Evolutionary conservation across 345 rosid genomes (phyloP).

Genomic region (Bruguiera gymnorhiza): DNA sequence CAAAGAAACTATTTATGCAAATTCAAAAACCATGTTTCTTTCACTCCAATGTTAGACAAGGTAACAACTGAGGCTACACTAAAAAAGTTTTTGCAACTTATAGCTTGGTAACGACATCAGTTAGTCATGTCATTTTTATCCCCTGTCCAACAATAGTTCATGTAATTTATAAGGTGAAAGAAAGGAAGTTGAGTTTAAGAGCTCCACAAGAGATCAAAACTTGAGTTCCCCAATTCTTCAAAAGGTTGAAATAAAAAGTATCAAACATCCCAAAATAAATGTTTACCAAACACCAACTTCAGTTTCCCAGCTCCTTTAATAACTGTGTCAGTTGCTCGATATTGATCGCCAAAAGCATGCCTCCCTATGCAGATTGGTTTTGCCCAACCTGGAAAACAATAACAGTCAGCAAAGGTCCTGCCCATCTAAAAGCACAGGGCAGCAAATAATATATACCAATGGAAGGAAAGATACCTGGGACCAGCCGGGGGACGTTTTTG

Average conservation of each 20-base stretch:
- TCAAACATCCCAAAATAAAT: background rate
- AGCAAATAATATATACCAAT: background rate
- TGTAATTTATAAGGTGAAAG: too few relatives aligned
- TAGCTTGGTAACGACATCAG: too few relatives aligned
- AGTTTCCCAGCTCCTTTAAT: conserved; percentile 91
- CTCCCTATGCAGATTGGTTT: conserved; percentile 98
- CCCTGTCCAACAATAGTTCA: too few relatives aligned
- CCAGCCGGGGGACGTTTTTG: conserved; percentile 84
- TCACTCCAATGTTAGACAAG: too few relatives aligned
- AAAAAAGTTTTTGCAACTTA: too few relatives aligned
- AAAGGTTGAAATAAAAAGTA: background rate
- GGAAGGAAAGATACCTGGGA: conserved; percentile 57
- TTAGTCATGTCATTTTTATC: too few relatives aligned
- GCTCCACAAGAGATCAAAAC: too few relatives aligned
- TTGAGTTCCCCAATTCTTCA: too few relatives aligned
- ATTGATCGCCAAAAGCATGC: conserved; percentile 98
- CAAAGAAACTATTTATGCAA: too few relatives aligned
- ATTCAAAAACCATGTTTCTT: too few relatives aligned
- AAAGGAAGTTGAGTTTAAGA: too few relatives aligned
- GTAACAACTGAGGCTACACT: too few relatives aligned
- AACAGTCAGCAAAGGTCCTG: background rate
- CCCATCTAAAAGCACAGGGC: background rate
- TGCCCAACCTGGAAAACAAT: conserved; percentile 64
- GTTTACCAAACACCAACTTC: conserved; percentile 69
- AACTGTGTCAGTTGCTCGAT: conserved; percentile 87